phyloP scores from a whole-genome alignment of 148 eudicot species.

The Polygonum aviculare region DNA sequence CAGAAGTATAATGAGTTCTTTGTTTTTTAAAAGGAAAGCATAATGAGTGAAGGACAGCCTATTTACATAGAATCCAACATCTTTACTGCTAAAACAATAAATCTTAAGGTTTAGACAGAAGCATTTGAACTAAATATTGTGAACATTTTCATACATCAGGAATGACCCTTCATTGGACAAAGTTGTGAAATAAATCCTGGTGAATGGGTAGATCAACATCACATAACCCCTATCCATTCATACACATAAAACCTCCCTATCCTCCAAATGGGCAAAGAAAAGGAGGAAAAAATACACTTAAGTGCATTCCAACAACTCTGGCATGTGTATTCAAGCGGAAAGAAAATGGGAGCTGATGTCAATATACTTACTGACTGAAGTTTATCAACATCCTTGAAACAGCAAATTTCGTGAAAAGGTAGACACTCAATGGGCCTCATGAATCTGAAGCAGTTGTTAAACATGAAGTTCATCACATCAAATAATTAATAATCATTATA shows the following conservation, averaged over 20 bases:
- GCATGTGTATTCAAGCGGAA: not conserved
- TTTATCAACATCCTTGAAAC: slow-evolving; percentile 64
- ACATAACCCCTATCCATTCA: not conserved
- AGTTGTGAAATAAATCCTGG: not conserved
- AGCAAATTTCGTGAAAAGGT: slow-evolving; percentile 62
- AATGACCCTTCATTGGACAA: not conserved
- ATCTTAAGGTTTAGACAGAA: not conserved
- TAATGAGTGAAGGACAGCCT: not conserved
- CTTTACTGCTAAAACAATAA: not conserved
- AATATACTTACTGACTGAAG: slow-evolving; percentile 60
- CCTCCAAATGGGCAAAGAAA: not conserved
- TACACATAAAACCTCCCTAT: not conserved
- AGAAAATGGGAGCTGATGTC: not conserved
- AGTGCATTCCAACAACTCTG: not conserved
- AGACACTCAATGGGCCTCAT: slow-evolving; percentile 64
- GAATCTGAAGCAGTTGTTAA: slow-evolving; percentile 16
- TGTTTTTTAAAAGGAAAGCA: no score
- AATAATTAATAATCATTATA: not conserved
- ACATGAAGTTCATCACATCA: not conserved
- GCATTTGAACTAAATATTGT: not conserved
- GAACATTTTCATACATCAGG: not conserved
- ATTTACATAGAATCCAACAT: not conserved
- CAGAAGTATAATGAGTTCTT: not conserved
- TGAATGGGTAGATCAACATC: no score
- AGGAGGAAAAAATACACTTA: not conserved